phyloP scores from a whole-genome alignment of 1,139 yeast genomes.

The Blastobotrys raffinosifermentans region DNA sequence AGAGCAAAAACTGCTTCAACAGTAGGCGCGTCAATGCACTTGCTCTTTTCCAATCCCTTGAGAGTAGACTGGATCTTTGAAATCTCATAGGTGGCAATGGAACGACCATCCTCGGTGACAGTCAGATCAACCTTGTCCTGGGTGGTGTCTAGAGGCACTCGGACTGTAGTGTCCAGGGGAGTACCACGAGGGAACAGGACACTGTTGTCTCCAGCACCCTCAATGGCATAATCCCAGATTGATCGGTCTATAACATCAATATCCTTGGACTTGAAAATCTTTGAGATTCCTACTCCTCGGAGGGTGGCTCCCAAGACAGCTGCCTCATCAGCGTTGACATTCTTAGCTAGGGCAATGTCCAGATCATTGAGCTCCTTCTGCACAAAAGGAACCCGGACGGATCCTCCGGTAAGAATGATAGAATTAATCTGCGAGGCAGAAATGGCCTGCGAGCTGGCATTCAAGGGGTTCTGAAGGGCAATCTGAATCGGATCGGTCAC shows the following conservation, averaged over 20 bases:
- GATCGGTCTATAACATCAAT: slow-evolving; percentile 55
- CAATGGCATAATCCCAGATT: slow-evolving; percentile 33
- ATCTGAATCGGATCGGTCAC: slow-evolving; percentile 50
- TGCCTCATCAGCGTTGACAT: slow-evolving; percentile 94
- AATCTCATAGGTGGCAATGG: slow-evolving; percentile 37
- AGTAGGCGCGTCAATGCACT: slow-evolving; percentile 19
- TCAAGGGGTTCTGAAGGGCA: slow-evolving; percentile 39
- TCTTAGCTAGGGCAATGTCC: slow-evolving; percentile 59
- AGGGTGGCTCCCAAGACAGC: slow-evolving; percentile 85
- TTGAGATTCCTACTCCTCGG: slow-evolving; percentile 63
- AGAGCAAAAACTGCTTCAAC: slow-evolving; percentile 25
- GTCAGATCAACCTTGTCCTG: slow-evolving; percentile 38
- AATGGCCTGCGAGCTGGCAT: slow-evolving; percentile 26
- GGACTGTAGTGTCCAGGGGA: slow-evolving; percentile 21
- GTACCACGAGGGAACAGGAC: slow-evolving; percentile 30
- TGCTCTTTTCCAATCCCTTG: slow-evolving; percentile 21
- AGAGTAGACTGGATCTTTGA: slow-evolving; percentile 22
- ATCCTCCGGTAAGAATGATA: slow-evolving; percentile 83
- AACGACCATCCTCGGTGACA: slow-evolving; percentile 49
- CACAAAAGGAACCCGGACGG: slow-evolving; percentile 84
- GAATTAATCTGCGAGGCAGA: slow-evolving; percentile 48
- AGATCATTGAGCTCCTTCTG: slow-evolving; percentile 47
- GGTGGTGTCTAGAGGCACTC: slow-evolving; percentile 13
- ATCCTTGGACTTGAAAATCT: slow-evolving; percentile 56
- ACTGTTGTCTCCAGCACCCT: slow-evolving; percentile 13